Percentiles rank a stretch among this genome's conserved stretches.
These are phyloP conservation scores for Tolypocladium guangdongense DNA, from an alignment of 2,329 filamentous ascomycete species.

Conservation along the genomic window DNA sequence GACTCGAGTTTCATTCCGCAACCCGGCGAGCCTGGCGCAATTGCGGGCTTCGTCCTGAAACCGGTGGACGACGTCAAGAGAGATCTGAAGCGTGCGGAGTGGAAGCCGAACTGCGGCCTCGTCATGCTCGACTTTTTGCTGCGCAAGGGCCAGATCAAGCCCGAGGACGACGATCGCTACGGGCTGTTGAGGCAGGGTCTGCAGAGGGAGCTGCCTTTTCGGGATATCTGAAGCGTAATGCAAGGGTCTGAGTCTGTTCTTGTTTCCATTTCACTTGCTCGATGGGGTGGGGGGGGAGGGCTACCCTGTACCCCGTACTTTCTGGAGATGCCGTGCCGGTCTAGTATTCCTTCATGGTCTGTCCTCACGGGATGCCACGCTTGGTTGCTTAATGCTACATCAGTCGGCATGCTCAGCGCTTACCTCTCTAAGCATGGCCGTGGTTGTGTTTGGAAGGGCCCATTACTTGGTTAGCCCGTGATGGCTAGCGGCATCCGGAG, in stretches of 20 bases:
- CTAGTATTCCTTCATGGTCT: not conserved
- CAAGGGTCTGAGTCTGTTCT: not conserved
- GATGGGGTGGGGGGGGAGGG: not conserved
- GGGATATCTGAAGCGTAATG: not conserved
- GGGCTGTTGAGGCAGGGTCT: constrained; percentile 11
- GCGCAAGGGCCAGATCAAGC: constrained; percentile 16
- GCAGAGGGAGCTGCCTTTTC: constrained; percentile 16
- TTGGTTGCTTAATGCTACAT: not conserved
- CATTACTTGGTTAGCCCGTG: not conserved
- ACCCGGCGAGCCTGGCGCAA: constrained; percentile 14
- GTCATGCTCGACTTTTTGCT: constrained; percentile 27
- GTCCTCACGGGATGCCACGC: not conserved
- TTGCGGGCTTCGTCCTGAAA: constrained; percentile 17
- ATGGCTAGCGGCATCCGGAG: not conserved
- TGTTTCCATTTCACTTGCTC: not conserved
- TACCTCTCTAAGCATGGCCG: not conserved
- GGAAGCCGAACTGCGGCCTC: constrained; percentile 29
- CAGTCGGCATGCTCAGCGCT: not conserved
- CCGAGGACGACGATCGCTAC: constrained; percentile 12
- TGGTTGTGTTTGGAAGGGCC: not conserved
- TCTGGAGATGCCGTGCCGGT: not conserved
- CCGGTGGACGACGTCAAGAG: constrained; percentile 18
- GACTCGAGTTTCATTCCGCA: constrained; percentile 10
- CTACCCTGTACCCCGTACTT: not conserved
- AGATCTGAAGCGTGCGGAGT: constrained; percentile 13